Evolutionary conservation across 1,284 basidiomycete genomes (phyloP).

Genomic region (Fomitopsis betulina): DNA sequence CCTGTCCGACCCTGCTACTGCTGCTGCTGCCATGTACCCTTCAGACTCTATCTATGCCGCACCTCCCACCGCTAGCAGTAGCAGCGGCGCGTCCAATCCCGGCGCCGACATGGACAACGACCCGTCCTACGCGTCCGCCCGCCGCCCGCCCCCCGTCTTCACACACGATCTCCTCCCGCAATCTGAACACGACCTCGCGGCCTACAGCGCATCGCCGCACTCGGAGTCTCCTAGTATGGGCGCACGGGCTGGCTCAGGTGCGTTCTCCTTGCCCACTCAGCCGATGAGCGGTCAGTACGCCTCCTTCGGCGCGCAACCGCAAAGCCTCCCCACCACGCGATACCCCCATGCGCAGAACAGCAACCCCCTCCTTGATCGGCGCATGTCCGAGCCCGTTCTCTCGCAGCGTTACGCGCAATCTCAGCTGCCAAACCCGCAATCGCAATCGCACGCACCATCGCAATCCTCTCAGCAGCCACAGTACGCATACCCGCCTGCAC

Average conservation of each 20-base stretch:
- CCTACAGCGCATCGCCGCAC: constrained; percentile 14
- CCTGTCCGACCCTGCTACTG: neutral
- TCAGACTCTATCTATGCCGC: constrained; percentile 1
- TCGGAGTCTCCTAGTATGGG: constrained; percentile 11
- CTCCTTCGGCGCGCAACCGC: constrained; percentile 5
- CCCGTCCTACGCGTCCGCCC: constrained; percentile 19
- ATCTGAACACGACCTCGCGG: constrained; percentile 10
- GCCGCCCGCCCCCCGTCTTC: constrained; percentile 20
- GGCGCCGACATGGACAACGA: constrained; percentile 18
- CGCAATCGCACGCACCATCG: constrained; percentile 1
- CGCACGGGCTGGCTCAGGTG: neutral
- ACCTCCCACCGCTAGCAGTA: constrained; percentile 5
- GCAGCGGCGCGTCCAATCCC: constrained; percentile 8
- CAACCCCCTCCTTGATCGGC: constrained; percentile 44
- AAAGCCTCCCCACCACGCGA: constrained; percentile 13
- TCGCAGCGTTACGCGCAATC: constrained; percentile 16
- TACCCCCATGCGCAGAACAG: constrained; percentile 4
- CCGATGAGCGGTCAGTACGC: neutral
- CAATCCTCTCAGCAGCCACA: neutral
- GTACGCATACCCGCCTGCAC: constrained; percentile 10
- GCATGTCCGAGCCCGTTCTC: constrained; percentile 59
- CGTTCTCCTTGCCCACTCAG: neutral
- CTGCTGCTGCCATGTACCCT: constrained; percentile 4
- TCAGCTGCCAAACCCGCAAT: constrained; percentile 2
- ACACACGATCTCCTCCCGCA: constrained; percentile 11